These are phyloP conservation scores for Trichoderma sp. DNA, from an alignment of 2,329 filamentous ascomycete genomes.

Conservation along the genomic window DNA sequence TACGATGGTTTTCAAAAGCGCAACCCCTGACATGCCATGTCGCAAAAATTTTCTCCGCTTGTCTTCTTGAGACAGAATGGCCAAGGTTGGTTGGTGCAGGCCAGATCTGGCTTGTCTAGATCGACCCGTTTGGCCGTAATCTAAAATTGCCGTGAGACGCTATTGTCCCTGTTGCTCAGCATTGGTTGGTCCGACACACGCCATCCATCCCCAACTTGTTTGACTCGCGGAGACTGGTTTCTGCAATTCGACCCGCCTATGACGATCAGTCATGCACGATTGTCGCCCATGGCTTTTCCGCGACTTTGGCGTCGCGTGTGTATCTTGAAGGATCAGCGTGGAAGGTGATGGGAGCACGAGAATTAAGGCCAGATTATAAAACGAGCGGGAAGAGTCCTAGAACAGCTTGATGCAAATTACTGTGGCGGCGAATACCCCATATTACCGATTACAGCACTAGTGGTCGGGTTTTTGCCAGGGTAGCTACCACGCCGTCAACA, in stretches of 20 bases:
- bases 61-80: not conserved
- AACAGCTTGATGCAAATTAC: not conserved
- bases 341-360: not conserved
- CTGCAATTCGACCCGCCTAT: constrained; percentile 15
- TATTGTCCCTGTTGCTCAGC: constrained; percentile 17
- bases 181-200: constrained; percentile 15
- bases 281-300: not conserved
- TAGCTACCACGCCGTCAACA: not conserved
- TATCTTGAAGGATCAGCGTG: not conserved
- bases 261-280: constrained; percentile 17
- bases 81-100: constrained; percentile 14
- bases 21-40: constrained; percentile 13
- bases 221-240: constrained; percentile 14
- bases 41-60: constrained; percentile 15
- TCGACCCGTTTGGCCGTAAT: constrained; percentile 20
- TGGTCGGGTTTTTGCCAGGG: not conserved
- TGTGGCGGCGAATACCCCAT: not conserved
- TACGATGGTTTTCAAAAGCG: not conserved
- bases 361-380: not conserved
- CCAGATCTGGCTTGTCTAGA: constrained; percentile 20
- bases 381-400: no score
- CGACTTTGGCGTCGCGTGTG: not conserved
- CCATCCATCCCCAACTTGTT: constrained; percentile 18
- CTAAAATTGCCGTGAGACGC: constrained; percentile 22
- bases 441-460: not conserved